phyloP scores from a whole-genome alignment of 202 grass and related monocot genomes.

The Carex arenaria region DNA sequence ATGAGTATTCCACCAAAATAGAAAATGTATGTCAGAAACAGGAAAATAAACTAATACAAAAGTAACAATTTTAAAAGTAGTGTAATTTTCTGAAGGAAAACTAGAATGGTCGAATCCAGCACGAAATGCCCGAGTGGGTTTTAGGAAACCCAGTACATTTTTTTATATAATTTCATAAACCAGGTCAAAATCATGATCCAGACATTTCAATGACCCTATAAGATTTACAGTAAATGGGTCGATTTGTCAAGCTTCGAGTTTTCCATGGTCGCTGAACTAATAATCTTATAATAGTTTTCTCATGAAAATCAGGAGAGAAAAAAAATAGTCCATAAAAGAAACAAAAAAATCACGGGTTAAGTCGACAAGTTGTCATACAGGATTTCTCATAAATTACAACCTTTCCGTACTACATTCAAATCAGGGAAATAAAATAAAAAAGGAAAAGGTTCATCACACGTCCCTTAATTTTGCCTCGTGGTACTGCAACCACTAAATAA shows the following conservation, averaged over 20 bases:
- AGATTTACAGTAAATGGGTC: background rate
- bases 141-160: background rate
- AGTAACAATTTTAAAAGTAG: background rate
- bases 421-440: background rate
- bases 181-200: background rate
- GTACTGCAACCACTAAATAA: background rate
- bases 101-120: background rate
- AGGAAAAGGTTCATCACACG: background rate
- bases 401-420: background rate
- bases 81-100: background rate
- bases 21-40: background rate
- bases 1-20: conserved; percentile 8
- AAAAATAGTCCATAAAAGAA: background rate
- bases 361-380: background rate
- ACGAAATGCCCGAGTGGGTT: background rate
- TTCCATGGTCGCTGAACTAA: background rate
- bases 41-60: background rate
- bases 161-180: background rate
- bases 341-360: background rate
- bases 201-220: background rate
- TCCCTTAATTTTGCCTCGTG: background rate
- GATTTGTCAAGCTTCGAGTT: background rate
- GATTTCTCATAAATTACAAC: background rate
- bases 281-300: background rate
- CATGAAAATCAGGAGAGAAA: background rate